A percentile compares a stretch with the other conserved stretches of the same genome.
phyloP scores from a whole-genome alignment of 495 filamentous ascomycete species.

The Friedmanniomyces endolithicus region DNA sequence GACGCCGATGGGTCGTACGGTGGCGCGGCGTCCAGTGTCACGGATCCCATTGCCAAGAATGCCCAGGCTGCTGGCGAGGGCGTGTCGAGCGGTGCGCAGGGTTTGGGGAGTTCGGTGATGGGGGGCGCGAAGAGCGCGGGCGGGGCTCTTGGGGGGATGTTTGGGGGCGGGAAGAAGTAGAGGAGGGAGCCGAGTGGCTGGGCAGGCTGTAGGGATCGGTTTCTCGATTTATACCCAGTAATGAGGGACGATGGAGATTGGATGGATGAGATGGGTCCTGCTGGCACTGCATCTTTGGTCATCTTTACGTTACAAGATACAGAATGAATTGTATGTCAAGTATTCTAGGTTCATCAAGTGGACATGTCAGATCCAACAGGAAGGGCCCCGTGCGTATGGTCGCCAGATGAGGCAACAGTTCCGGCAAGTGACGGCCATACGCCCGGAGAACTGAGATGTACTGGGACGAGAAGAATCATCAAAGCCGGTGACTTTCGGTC shows the following conservation, averaged over 20 bases:
- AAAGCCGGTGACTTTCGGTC: no score
- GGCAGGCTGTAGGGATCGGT: neutral
- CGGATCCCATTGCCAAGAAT: constrained; percentile 16
- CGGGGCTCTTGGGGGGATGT: constrained; percentile 26
- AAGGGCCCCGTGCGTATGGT: no score
- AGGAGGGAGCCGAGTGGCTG: neutral
- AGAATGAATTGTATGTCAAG: no score
- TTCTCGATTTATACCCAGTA: neutral
- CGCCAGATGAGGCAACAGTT: no score
- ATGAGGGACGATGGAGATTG: neutral
- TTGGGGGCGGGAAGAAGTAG: constrained; percentile 21
- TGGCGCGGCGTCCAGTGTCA: constrained; percentile 9
- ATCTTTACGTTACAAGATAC: no score
- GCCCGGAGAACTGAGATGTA: no score
- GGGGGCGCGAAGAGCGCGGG: constrained; percentile 27
- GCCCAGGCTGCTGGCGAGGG: constrained; percentile 14
- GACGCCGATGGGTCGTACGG: constrained; percentile 44
- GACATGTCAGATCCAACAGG: no score
- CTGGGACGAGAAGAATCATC: no score
- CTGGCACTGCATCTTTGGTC: no score
- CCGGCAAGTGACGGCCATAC: no score
- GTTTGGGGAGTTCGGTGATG: constrained; percentile 9
- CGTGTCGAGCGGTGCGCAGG: constrained; percentile 4
- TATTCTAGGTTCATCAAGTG: no score
- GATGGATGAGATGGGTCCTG: neutral